Base-by-base conservation (phyloP, 140 eudicot genomes). In the Ambrosia hybrid region DNA sequence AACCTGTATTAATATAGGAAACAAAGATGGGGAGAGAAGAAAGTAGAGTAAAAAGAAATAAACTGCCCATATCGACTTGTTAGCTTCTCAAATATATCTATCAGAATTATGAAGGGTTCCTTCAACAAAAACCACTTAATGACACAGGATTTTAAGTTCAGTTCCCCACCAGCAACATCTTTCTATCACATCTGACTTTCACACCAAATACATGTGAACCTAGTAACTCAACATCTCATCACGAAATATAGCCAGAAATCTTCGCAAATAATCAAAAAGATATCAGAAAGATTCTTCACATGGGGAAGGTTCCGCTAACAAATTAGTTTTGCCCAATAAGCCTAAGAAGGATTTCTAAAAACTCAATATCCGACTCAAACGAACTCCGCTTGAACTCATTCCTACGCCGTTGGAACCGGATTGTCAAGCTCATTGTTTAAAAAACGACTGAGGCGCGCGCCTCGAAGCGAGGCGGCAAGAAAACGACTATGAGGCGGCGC, bases 111-210 rank as follows among this genome's bases (percentile, higher is more conserved):
- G 56, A 63, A 15, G 39, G 0, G 4, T 12, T 11, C 21, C 71
- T 17, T 51, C 65, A 64, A 14, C 48, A 9, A 46, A 12, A 56
- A 74, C 53, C 58, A 67, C 43, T 43, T 26, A 56, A 2, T 7
- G 4, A 26, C 8, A 34, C 68, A 9, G 11, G 56, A 57, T 58
- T 49, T 57, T 57, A 67, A 57, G 12, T 38, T 62, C 26, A 62
- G 68, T 62, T 67, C 68, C 4, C 52, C 30, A 21, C 60, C 61
- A 65, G 46, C 49, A 57, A 36, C 68, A 56, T 26, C 48, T 41
- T 74, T 63, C 64, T 67, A 49, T 10, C 74, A 67, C 41, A 56
- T 53, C 33, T 17, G 1, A 30, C 58, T 45, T 45, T 9, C 9
- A 41, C 26, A 21, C 26, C 26, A 11, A 13, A 12, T 13, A 51